Evolutionary conservation across 2,329 filamentous ascomycete genomes (phyloP).

Genomic region (Verticillium dahliae): DNA sequence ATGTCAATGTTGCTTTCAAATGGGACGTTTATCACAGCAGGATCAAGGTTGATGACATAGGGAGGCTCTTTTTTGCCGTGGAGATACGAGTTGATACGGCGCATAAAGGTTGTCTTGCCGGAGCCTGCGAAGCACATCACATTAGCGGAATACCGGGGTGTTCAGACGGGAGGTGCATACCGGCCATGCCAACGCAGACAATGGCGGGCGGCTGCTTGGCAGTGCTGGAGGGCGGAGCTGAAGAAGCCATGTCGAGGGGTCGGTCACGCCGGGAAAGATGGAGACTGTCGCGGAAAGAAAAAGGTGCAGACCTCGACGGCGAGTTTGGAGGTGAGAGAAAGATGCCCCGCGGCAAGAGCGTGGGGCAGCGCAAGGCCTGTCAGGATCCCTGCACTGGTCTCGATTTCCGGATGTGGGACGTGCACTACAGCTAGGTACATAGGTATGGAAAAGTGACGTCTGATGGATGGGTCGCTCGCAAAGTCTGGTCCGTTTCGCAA

Average conservation of each 20-base stretch:
- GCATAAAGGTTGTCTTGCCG: conserved; percentile 99
- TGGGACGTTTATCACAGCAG: conserved; percentile 85
- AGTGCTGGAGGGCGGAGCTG: conserved; percentile 23
- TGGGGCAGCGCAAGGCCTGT: background rate
- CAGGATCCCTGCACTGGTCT: background rate
- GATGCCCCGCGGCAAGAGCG: background rate
- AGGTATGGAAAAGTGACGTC: background rate
- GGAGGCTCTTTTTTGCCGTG: conserved; percentile 75
- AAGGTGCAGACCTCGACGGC: conserved; percentile 9
- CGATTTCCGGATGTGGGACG: background rate
- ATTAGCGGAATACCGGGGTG: conserved; percentile 6
- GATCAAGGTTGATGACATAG: conserved; percentile 96
- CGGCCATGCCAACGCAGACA: conserved; percentile 96
- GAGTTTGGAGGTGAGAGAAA: background rate
- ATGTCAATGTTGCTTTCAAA: conserved; percentile 99
- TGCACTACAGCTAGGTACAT: background rate
- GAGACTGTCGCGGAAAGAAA: conserved; percentile 11
- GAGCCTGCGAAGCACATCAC: conserved; percentile 51
- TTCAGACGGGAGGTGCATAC: conserved; percentile 31
- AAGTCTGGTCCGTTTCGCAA: too few relatives aligned
- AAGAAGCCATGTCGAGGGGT: conserved; percentile 7
- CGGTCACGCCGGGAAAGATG: background rate
- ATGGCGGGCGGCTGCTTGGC: conserved; percentile 62
- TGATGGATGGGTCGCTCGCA: background rate
- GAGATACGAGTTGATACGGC: conserved; percentile 89